Evolutionary conservation across 2,329 filamentous ascomycete genomes (phyloP), one percentile per base, ranked within the genome.

Genomic region (Raffaelea deltoideospora): DNA sequence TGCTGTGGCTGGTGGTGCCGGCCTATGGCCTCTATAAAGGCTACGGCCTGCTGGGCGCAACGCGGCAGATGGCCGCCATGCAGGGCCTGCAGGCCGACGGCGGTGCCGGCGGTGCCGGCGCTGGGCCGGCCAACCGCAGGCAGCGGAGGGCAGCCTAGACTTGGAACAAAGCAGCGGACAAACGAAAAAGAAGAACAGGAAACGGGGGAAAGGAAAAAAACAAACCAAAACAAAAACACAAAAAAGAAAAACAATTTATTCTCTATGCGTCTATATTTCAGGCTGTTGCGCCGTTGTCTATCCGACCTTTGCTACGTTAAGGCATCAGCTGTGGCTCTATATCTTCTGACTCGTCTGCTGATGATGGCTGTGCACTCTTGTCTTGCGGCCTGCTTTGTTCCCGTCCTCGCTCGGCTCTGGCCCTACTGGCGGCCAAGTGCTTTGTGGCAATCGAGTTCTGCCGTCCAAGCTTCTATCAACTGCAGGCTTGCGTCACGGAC

Each of bases 21-120:
- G 67, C 65, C 27, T 75, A 69, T 45, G 69, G 67, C 10, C 50
- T 56, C 27, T 71, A 69, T 52, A 64, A 73, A 47, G 70, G 62
- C 27, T 65, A 59, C 37, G 60, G 67, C 22, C 57, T 75, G 42
- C 50, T 74, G 30, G 65, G 69, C 14, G 63, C 65, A 42, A 67
- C 69, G 37, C 66, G 61, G 47, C 60, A 67, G 41, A 63, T 74
- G 63, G 63, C 66, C 14, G 60, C 60, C 38, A 58, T 72, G 49
- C 51, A 55, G 41, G 55, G 54, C 5, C 56, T 69, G 48, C 53
- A 53, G 28, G 56, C 51, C 29, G 54, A 54, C 43, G 50, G 54
- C 53, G 53, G 53, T 7, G 53, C 52, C 33, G 15, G 19, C 13
- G 30, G 31, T 31, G 53, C 53, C 8, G 53, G 53, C 21, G 30